Evolutionary conservation across 306 rosid species (phyloP).

Genomic region (Sicyos edulis): DNA sequence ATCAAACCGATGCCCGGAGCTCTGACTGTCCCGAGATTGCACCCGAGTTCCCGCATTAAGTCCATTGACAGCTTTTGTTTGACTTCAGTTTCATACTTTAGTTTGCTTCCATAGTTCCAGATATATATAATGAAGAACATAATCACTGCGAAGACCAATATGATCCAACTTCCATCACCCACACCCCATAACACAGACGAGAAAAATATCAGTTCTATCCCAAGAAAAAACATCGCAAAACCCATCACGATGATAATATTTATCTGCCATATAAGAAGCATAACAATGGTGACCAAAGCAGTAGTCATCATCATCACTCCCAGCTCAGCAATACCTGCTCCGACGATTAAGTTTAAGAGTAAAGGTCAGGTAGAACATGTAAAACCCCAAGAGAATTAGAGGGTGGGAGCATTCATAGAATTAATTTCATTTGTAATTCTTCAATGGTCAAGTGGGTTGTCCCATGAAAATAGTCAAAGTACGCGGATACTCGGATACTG

Average conservation of each 20-base stretch:
- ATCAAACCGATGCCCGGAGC: conserved; percentile 97
- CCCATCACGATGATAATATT: conserved; percentile 58
- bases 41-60: conserved; percentile 79
- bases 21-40: conserved; percentile 84
- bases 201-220: conserved; percentile 78
- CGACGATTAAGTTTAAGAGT: conserved; percentile 24
- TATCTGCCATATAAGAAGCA: conserved; percentile 98
- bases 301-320: conserved; percentile 99
- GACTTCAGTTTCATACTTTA: conserved; percentile 91
- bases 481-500: no score
- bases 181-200: conserved; percentile 85
- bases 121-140: conserved; percentile 78
- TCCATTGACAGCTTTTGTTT: conserved; percentile 80
- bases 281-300: conserved; percentile 74
- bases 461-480: no score
- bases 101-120: conserved; percentile 98
- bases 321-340: conserved; percentile 90
- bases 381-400: background rate
- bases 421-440: no score
- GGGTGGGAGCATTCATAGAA: no score
- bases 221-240: conserved; percentile 67
- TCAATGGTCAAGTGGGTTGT: no score
- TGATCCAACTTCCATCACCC: conserved; percentile 94
- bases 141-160: conserved; percentile 67
- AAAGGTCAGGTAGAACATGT: conserved; percentile 9